Percentiles rank a stretch among this genome's conserved stretches.
Evolutionary conservation across 108 stramenopile species (phyloP).

Genomic region (Fragilaria crotonensis): DNA sequence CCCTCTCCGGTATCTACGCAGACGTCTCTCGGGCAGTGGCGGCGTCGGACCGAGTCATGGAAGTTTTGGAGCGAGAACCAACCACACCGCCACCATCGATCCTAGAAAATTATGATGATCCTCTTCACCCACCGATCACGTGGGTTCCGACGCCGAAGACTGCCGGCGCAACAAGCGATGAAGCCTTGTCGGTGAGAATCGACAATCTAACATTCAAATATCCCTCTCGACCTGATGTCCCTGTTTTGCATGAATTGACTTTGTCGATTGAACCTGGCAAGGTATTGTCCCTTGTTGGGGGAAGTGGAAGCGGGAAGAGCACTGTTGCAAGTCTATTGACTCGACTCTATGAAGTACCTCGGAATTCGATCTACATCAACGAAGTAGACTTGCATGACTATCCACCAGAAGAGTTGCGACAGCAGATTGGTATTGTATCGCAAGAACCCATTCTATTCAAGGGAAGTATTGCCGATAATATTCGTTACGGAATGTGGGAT

Average conservation of each 20-base stretch:
- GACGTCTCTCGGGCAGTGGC: conserved; percentile 62
- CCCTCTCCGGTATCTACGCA: conserved; percentile 61
- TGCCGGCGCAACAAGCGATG: background rate
- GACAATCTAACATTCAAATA: conserved; percentile 74
- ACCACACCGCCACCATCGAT: conserved; percentile 25
- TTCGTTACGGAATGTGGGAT: conserved; percentile 66
- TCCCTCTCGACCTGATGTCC: conserved; percentile 73
- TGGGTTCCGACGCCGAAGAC: background rate
- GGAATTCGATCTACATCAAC: conserved; percentile 46
- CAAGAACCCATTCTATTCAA: conserved; percentile 91
- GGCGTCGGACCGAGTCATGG: conserved; percentile 50
- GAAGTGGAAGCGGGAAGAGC: conserved; percentile 79
- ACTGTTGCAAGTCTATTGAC: conserved; percentile 74
- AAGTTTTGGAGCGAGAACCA: conserved; percentile 58
- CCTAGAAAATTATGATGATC: background rate
- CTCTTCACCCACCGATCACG: conserved; percentile 7
- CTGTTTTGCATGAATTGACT: conserved; percentile 50
- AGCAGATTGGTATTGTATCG: conserved; percentile 78
- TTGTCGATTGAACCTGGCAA: conserved; percentile 68
- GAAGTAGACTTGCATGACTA: conserved; percentile 59
- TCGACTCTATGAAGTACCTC: conserved; percentile 65
- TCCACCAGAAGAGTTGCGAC: conserved; percentile 52
- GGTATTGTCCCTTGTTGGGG: conserved; percentile 83
- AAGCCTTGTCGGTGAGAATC: conserved; percentile 42
- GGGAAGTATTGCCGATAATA: conserved; percentile 81